These are phyloP conservation scores for Sporisorium scitamineum DNA, from an alignment of 1,284 basidiomycete species.

Conservation along the genomic window DNA sequence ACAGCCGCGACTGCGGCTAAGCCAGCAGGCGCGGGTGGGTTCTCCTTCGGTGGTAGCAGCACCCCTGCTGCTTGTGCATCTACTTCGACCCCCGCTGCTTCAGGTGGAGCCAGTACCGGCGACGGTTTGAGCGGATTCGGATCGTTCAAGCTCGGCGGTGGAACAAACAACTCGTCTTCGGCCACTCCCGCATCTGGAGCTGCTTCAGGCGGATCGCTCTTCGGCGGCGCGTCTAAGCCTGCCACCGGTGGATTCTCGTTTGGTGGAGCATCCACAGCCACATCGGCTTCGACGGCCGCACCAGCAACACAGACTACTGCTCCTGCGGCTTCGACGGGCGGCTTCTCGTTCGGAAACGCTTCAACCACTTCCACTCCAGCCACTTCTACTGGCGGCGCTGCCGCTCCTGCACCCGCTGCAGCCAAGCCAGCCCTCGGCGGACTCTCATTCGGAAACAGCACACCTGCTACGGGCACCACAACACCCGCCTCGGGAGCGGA, in stretches of 20 bases:
- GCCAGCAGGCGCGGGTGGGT: slow-evolving; percentile 28
- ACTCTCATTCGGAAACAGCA: slow-evolving; percentile 23
- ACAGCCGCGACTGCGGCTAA: slow-evolving; percentile 37
- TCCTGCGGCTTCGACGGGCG: slow-evolving; percentile 21
- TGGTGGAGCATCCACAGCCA: slow-evolving; percentile 26
- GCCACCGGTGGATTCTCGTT: slow-evolving; percentile 56
- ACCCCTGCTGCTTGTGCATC: slow-evolving; percentile 28
- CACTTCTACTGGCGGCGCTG: slow-evolving; percentile 21
- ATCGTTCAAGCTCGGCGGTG: slow-evolving; percentile 43
- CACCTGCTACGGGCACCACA: slow-evolving; percentile 7
- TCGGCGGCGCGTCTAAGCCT: slow-evolving; percentile 50
- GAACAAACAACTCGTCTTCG: slow-evolving; percentile 10
- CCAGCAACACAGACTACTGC: slow-evolving; percentile 32
- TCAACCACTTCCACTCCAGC: slow-evolving; percentile 26
- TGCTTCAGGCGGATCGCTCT: slow-evolving; percentile 24
- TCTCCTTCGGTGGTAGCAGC: slow-evolving; percentile 44
- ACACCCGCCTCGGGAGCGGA: slow-evolving; percentile 45
- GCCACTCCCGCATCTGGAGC: slow-evolving; percentile 11
- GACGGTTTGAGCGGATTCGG: slow-evolving; percentile 38
- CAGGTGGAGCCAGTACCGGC: slow-evolving; percentile 8
- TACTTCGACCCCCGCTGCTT: slow-evolving; percentile 22
- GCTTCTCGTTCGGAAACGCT: slow-evolving; percentile 26
- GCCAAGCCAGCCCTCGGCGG: slow-evolving; percentile 53
- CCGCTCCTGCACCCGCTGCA: slow-evolving; percentile 29
- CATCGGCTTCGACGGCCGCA: slow-evolving; percentile 34